phyloP scores from a whole-genome alignment of 495 filamentous ascomycete genomes.

The Penicillium simplicissimum region DNA sequence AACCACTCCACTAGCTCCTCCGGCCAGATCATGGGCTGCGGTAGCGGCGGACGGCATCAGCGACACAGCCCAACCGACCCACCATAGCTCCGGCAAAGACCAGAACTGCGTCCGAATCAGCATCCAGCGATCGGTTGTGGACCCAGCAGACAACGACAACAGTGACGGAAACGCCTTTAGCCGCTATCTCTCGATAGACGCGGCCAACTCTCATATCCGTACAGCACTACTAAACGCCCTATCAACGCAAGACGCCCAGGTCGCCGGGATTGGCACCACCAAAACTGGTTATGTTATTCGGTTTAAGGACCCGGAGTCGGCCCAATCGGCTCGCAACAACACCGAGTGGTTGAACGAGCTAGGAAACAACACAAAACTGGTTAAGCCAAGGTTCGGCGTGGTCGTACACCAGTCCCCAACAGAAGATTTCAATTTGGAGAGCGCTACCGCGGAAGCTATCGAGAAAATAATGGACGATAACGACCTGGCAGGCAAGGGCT shows the following conservation, averaged over 20 bases:
- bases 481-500: slow-evolving; percentile 17
- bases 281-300: slow-evolving; percentile 27
- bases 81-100: too few species aligned
- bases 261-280: slow-evolving; percentile 23
- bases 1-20: background rate
- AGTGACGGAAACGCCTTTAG: slow-evolving; percentile 14
- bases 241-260: slow-evolving; percentile 21
- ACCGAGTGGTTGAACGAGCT: slow-evolving; percentile 14
- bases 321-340: slow-evolving; percentile 16
- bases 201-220: slow-evolving; percentile 20
- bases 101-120: slow-evolving; percentile 1
- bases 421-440: slow-evolving; percentile 23
- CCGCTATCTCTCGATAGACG: slow-evolving; percentile 18
- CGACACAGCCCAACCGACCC: too few species aligned
- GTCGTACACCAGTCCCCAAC: slow-evolving; percentile 28
- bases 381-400: slow-evolving; percentile 10
- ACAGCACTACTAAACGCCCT: slow-evolving; percentile 16
- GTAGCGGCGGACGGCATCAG: background rate
- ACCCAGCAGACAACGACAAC: slow-evolving; percentile 1
- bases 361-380: slow-evolving; percentile 3
- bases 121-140: background rate
- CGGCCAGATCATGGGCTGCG: slow-evolving; percentile 5
- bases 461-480: slow-evolving; percentile 32
- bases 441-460: slow-evolving; percentile 5
- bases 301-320: slow-evolving; percentile 23